These are phyloP conservation scores for Aspergillus steynii DNA, from an alignment of 495 filamentous ascomycete species.

Conservation along the genomic window DNA sequence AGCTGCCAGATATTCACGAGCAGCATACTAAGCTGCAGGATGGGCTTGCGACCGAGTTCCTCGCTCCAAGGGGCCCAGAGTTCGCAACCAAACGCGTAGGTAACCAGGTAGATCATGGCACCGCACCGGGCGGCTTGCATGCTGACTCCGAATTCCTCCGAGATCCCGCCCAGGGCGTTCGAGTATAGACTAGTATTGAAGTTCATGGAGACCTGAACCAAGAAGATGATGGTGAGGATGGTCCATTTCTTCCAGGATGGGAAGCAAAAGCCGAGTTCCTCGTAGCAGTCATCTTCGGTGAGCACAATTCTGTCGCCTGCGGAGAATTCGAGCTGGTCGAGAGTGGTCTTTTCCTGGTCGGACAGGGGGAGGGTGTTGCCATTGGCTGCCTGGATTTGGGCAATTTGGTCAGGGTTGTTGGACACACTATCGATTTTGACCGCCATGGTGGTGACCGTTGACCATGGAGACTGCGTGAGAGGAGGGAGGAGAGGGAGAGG, in stretches of 20 bases:
- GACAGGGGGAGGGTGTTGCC: no score
- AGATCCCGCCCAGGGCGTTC: constrained; percentile 51
- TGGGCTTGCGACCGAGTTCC: constrained; percentile 58
- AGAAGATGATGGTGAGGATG: constrained; percentile 59
- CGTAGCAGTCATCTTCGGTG: constrained; percentile 58
- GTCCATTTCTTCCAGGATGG: constrained; percentile 56
- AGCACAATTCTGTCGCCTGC: constrained; percentile 42
- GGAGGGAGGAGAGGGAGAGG: no score
- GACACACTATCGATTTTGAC: no score
- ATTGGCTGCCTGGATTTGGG: no score
- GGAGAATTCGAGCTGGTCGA: constrained; percentile 32
- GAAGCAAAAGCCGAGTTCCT: constrained; percentile 59
- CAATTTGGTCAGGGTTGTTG: no score
- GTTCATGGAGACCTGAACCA: constrained; percentile 60
- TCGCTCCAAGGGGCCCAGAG: constrained; percentile 69
- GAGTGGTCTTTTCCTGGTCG: neutral
- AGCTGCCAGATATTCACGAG: constrained; percentile 62
- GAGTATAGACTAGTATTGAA: constrained; percentile 61
- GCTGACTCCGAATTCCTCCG: constrained; percentile 48
- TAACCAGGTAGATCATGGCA: constrained; percentile 59
- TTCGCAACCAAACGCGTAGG: constrained; percentile 66
- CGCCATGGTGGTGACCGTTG: no score
- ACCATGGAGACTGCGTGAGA: no score
- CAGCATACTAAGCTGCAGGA: constrained; percentile 55
- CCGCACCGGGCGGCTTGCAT: constrained; percentile 52